These are phyloP conservation scores for Paracamarosporium sp. DNA, from an alignment of 2,329 filamentous ascomycete species.

Conservation along the genomic window DNA sequence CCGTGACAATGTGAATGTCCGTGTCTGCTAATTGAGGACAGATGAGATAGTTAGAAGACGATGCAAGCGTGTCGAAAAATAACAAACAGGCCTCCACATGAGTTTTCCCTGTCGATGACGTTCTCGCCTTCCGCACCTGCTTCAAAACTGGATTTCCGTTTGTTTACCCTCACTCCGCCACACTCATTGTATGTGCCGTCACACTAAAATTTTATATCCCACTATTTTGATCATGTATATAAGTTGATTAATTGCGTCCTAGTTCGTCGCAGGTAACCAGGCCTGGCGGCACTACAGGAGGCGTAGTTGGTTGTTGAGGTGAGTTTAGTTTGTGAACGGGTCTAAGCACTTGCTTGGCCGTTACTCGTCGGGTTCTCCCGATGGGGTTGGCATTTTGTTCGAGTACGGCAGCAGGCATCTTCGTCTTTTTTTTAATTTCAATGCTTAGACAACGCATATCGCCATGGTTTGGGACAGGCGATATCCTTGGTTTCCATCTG, in stretches of 20 bases:
- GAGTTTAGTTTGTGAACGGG: not conserved
- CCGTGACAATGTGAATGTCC: no score
- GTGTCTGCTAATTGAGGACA: no score
- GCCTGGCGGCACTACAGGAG: not conserved
- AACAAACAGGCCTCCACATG: no score
- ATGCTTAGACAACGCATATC: no score
- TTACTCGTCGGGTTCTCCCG: not conserved
- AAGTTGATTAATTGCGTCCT: not conserved
- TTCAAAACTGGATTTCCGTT: not conserved
- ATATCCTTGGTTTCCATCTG: no score
- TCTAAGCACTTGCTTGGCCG: not conserved
- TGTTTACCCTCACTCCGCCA: not conserved
- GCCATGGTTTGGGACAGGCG: no score
- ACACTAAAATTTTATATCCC: not conserved
- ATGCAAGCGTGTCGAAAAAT: no score
- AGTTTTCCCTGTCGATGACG: no score
- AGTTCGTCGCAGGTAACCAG: not conserved
- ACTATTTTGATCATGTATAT: not conserved
- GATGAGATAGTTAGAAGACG: no score
- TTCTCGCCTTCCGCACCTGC: not conserved
- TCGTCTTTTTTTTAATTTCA: not conserved
- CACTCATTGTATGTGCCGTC: not conserved
- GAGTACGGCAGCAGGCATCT: not conserved
- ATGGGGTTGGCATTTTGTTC: not conserved
- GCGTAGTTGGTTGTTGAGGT: not conserved